A percentile compares a stretch with the other conserved stretches of the same genome.
phyloP scores from a whole-genome alignment of 176 grass and related monocot genomes.

The Cenchrus fungigraminus region DNA sequence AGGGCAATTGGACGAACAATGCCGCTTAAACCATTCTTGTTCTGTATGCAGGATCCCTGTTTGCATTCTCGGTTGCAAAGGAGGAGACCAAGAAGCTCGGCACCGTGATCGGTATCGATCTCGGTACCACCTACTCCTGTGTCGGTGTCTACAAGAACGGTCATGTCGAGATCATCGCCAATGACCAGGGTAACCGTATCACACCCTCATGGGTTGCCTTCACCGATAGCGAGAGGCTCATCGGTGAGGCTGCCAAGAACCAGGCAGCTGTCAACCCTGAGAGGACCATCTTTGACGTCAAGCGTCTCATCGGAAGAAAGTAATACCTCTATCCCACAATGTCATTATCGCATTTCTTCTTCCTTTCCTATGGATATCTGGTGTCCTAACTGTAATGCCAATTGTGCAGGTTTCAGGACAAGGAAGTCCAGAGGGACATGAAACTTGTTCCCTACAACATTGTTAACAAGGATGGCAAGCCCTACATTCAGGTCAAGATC shows the following conservation, averaged over 20 bases:
- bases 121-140: slow-evolving; percentile 68
- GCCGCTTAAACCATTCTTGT: slow-evolving; percentile 10
- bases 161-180: slow-evolving; percentile 68
- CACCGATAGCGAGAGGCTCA: slow-evolving; percentile 70
- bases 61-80: slow-evolving; percentile 62
- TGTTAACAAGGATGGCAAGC: slow-evolving; percentile 68
- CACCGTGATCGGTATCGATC: slow-evolving; percentile 69
- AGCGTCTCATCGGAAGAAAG: slow-evolving; percentile 80
- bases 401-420: slow-evolving; percentile 62
- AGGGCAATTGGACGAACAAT: no score
- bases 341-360: not conserved
- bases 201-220: slow-evolving; percentile 73
- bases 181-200: slow-evolving; percentile 82
- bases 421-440: slow-evolving; percentile 85
- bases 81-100: slow-evolving; percentile 72
- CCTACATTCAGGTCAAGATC: slow-evolving; percentile 76
- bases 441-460: slow-evolving; percentile 85
- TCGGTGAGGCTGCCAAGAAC: slow-evolving; percentile 83
- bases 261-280: slow-evolving; percentile 68
- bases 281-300: slow-evolving; percentile 80
- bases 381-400: not conserved
- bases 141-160: slow-evolving; percentile 69
- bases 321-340: not conserved
- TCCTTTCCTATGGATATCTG: not conserved
- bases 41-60: slow-evolving; percentile 53